These are phyloP conservation scores for Rhynchospora pubera DNA, from an alignment of 176 grass and related monocot genomes.

Conservation along the genomic window DNA sequence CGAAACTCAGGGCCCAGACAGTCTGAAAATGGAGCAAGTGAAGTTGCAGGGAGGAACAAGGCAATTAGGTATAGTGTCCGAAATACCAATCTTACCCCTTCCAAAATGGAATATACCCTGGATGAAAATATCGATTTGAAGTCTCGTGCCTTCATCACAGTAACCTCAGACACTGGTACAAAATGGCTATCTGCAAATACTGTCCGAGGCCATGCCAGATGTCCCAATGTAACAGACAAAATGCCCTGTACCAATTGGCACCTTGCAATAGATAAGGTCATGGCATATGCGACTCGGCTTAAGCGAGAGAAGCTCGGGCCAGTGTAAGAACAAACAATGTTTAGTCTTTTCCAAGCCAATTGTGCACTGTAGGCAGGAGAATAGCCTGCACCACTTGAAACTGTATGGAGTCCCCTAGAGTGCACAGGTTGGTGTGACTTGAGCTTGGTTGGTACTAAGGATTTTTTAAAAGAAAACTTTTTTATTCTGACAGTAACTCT, in stretches of 20 bases:
- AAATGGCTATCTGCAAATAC: constrained; percentile 50
- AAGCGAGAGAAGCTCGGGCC: constrained; percentile 32
- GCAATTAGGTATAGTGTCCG: constrained; percentile 54
- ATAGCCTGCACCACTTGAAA: constrained; percentile 27
- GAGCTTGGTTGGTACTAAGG: constrained; percentile 16
- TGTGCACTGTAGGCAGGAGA: constrained; percentile 40
- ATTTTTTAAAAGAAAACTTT: constrained; percentile 22
- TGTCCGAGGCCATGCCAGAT: constrained; percentile 36
- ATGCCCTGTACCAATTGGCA: constrained; percentile 59
- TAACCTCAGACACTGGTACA: constrained; percentile 29
- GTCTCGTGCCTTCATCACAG: constrained; percentile 45
- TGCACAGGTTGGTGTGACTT: constrained; percentile 23
- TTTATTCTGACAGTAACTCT: constrained; percentile 20
- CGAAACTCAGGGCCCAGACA: constrained; percentile 51
- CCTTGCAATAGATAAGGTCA: constrained; percentile 60
- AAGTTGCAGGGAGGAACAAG: constrained; percentile 66
- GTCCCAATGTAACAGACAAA: constrained; percentile 52
- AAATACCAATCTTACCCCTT: constrained; percentile 56
- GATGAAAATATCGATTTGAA: constrained; percentile 48
- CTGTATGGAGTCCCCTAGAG: constrained; percentile 32
- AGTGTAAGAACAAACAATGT: constrained; percentile 19
- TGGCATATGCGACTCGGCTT: constrained; percentile 42
- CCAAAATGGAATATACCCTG: constrained; percentile 48
- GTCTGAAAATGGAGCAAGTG: constrained; percentile 64
- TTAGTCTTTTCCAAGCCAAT: constrained; percentile 52